Percentiles rank a stretch among this genome's conserved stretches.
These are phyloP conservation scores for Annulohypoxylon moriforme DNA, from an alignment of 495 filamentous ascomycete species.

Conservation along the genomic window DNA sequence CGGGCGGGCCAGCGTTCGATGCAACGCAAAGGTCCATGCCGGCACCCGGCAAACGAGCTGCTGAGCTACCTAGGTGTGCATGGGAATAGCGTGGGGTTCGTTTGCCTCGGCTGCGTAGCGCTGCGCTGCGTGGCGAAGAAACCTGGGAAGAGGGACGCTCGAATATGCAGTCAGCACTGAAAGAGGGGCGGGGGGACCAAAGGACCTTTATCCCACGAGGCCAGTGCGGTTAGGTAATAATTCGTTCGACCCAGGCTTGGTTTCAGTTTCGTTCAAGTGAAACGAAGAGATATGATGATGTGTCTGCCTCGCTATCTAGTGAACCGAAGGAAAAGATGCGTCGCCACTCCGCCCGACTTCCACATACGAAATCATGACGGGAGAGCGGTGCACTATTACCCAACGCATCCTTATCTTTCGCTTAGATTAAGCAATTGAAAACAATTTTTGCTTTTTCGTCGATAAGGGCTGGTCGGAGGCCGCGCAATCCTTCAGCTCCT, in stretches of 20 bases:
- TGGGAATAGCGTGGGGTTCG: conserved; percentile 34
- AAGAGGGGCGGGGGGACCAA: conserved; percentile 15
- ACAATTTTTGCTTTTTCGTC: conserved; percentile 3
- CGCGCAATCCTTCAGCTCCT: conserved; percentile 22
- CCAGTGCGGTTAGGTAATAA: conserved; percentile 37
- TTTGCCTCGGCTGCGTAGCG: conserved; percentile 29
- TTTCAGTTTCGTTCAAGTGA: conserved; percentile 14
- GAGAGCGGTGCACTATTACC: neutral
- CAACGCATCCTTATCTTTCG: conserved; percentile 2
- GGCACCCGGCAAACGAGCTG: conserved; percentile 39
- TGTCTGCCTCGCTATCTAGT: conserved; percentile 12
- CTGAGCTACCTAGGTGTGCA: conserved; percentile 23
- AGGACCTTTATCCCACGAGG: conserved; percentile 22
- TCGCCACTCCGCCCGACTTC: conserved; percentile 19
- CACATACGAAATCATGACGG: neutral
- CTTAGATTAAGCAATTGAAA: neutral
- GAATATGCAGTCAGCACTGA: conserved; percentile 42
- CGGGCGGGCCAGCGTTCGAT: conserved; percentile 23
- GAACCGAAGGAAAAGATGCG: conserved; percentile 3
- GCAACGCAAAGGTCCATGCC: conserved; percentile 33
- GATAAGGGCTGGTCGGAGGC: conserved; percentile 4
- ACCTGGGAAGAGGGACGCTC: neutral
- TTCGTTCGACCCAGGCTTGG: neutral
- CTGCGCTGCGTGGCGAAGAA: conserved; percentile 21
- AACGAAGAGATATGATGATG: conserved; percentile 8